phyloP scores from a whole-genome alignment of 139 green algal genomes.

The Coccomyxa sp. region DNA sequence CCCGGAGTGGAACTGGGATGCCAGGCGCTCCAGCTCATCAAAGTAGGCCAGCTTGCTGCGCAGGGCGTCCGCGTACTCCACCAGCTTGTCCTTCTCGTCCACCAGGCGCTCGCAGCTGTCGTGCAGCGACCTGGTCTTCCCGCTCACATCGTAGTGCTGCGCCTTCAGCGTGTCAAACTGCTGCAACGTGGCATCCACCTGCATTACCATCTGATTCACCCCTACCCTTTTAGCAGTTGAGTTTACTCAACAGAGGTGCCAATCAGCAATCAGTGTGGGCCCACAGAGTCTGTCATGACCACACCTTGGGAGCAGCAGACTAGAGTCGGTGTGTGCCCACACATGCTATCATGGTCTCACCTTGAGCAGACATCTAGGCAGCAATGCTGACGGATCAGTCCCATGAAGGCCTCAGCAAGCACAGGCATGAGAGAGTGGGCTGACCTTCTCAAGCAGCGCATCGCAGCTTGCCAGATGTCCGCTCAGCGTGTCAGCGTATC shows the following conservation, averaged over 20 bases:
- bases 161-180: slow-evolving; percentile 58
- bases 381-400: background rate
- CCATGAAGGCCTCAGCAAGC: background rate
- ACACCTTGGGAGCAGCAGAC: no score
- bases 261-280: no score
- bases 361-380: background rate
- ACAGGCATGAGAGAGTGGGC: background rate
- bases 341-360: no score
- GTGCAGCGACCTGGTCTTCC: slow-evolving; percentile 46
- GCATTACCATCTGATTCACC: background rate
- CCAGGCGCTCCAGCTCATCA: slow-evolving; percentile 90
- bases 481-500: slow-evolving; percentile 57
- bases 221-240: no score
- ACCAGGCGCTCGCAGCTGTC: slow-evolving; percentile 61
- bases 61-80: slow-evolving; percentile 70
- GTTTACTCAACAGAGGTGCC: no score
- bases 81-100: slow-evolving; percentile 56
- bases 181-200: slow-evolving; percentile 56
- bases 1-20: slow-evolving; percentile 56
- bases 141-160: slow-evolving; percentile 60
- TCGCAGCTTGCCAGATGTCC: slow-evolving; percentile 61
- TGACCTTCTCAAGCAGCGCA: slow-evolving; percentile 55
- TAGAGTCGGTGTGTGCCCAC: no score
- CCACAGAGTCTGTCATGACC: no score
- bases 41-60: slow-evolving; percentile 81